A percentile compares a stretch with the other conserved stretches of the same genome.
phyloP scores from a whole-genome alignment of 768 basidiomycete species.

The Lentinula aciculospora region DNA sequence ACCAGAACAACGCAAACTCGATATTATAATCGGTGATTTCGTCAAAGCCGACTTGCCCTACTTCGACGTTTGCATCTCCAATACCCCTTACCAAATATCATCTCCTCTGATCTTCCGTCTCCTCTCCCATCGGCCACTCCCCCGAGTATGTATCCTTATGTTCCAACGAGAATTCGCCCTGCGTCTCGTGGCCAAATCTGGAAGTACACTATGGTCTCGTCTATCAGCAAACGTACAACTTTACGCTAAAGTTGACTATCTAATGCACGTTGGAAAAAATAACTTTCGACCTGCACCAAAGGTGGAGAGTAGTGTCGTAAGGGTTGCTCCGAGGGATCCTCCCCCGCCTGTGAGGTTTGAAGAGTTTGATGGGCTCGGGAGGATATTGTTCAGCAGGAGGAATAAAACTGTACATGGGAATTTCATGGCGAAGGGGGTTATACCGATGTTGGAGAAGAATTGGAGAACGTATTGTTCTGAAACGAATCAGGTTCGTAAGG shows the following conservation, averaged over 20 bases:
- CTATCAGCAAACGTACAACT: conserved; percentile 96
- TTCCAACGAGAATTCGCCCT: conserved; percentile 99
- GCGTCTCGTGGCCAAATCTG: conserved; percentile 82
- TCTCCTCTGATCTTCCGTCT: conserved; percentile 96
- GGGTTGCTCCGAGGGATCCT: conserved; percentile 88
- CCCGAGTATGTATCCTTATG: conserved; percentile 96
- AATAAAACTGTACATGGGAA: conserved; percentile 89
- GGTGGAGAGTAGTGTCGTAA: conserved; percentile 90
- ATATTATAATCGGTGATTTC: conserved; percentile 95
- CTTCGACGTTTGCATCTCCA: conserved; percentile 98
- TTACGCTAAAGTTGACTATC: conserved; percentile 92
- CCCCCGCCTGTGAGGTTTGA: conserved; percentile 95
- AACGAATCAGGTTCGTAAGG: conserved; percentile 49
- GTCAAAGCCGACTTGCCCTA: conserved; percentile 97
- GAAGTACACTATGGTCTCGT: conserved; percentile 85
- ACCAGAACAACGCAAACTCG: conserved; percentile 91
- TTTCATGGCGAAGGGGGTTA: conserved; percentile 91
- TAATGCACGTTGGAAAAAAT: conserved; percentile 95
- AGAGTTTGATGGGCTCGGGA: conserved; percentile 93
- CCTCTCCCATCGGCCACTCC: conserved; percentile 91
- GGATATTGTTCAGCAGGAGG: conserved; percentile 84
- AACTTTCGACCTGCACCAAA: conserved; percentile 95
- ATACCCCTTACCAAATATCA: conserved; percentile 99
- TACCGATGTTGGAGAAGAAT: conserved; percentile 92
- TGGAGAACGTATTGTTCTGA: conserved; percentile 89